These are phyloP conservation scores for Fragaria nilgerrensis DNA, from an alignment of 306 rosid species.

Conservation along the genomic window DNA sequence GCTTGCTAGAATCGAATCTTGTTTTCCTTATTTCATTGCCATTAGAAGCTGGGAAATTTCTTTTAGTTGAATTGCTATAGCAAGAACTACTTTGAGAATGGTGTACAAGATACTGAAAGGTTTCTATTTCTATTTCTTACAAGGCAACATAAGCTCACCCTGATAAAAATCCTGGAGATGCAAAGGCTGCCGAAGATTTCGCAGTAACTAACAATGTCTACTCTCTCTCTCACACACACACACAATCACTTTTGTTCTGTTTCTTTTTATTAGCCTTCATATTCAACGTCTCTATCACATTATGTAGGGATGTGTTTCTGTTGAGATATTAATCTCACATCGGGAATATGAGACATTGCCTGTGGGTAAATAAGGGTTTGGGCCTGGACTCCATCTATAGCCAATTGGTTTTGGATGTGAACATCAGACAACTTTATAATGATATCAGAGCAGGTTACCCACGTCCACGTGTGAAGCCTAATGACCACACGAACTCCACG, in stretches of 20 bases:
- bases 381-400: too few relatives aligned
- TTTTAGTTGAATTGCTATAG: not conserved
- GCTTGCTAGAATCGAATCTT: not conserved
- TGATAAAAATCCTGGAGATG: conserved; percentile 91
- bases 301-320: not conserved
- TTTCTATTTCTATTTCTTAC: conserved; percentile 15
- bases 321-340: too few relatives aligned
- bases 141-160: conserved; percentile 95
- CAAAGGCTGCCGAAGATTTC: conserved; percentile 76
- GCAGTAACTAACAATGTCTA: conserved; percentile 41
- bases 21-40: not conserved
- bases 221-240: not conserved
- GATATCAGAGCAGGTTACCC: too few relatives aligned
- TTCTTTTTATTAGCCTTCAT: not conserved
- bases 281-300: not conserved
- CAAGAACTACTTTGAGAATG: not conserved
- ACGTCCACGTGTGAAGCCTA: too few relatives aligned
- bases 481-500: too few relatives aligned
- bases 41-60: not conserved
- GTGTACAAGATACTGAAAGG: not conserved
- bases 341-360: too few relatives aligned
- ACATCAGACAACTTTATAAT: too few relatives aligned
- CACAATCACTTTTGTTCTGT: not conserved
- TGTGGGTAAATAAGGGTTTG: too few relatives aligned
- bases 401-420: too few relatives aligned